Evolutionary conservation across 2,329 filamentous ascomycete species (phyloP).

Genomic region (Beauveria varroae): DNA sequence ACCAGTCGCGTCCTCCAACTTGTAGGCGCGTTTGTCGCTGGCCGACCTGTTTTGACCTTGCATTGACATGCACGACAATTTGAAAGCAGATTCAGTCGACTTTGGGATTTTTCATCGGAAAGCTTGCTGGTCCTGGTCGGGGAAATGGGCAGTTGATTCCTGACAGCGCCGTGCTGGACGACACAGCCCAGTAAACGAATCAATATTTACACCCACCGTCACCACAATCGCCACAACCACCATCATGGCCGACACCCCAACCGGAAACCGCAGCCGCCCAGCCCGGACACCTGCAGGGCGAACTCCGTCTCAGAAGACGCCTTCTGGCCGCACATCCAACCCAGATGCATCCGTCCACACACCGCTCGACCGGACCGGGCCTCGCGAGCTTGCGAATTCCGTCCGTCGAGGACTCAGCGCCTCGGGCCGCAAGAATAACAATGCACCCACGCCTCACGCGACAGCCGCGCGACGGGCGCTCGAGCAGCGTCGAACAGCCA

Average conservation of each 20-base stretch:
- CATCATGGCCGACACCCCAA: conserved; percentile 12
- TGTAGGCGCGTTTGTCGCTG: not conserved
- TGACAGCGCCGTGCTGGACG: not conserved
- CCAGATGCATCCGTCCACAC: conserved; percentile 30
- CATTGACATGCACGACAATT: not conserved
- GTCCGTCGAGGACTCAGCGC: conserved; percentile 35
- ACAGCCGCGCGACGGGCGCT: conserved; percentile 52
- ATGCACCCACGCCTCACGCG: conserved; percentile 51
- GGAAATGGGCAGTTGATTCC: not conserved
- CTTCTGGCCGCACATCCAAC: not conserved
- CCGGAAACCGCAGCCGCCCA: not conserved
- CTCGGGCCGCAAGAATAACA: conserved; percentile 30
- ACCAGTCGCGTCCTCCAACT: not conserved
- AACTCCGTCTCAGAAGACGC: conserved; percentile 29
- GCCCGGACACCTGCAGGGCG: conserved; percentile 17
- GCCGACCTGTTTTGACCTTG: not conserved
- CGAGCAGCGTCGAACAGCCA: conserved; percentile 49
- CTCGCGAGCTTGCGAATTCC: conserved; percentile 31
- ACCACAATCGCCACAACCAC: not conserved
- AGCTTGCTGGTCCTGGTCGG: not conserved
- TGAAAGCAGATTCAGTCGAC: accelerated
- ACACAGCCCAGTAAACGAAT: not conserved
- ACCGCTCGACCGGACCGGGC: conserved; percentile 30
- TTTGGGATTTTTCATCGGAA: not conserved
- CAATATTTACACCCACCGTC: not conserved